phyloP scores from a whole-genome alignment of 148 eudicot genomes.

The Camellia japonica region DNA sequence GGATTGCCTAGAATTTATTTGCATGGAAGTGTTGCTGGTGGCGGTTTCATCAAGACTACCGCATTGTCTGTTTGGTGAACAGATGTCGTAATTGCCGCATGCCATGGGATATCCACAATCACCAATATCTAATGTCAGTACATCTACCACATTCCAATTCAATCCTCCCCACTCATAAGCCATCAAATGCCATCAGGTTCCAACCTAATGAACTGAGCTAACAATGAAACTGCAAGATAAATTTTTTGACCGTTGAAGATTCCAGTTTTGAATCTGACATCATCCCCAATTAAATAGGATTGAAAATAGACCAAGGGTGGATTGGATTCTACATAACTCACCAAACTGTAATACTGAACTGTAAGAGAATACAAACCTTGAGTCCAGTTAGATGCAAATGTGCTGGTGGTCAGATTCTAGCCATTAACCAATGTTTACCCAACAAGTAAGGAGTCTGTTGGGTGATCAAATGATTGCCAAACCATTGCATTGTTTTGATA shows the following conservation, averaged over 20 bases:
- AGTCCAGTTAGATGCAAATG: constrained; percentile 21
- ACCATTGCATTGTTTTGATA: constrained; percentile 1
- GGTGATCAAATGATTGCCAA: constrained; percentile 17
- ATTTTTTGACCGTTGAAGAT: constrained; percentile 8
- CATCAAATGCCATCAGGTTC: constrained; percentile 31
- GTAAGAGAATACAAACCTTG: constrained; percentile 8
- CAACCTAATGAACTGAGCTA: constrained; percentile 29
- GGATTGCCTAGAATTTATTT: constrained; percentile 16
- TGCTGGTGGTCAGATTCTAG: constrained; percentile 26
- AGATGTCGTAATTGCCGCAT: constrained; percentile 14
- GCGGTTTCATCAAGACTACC: constrained; percentile 22
- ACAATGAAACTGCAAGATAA: constrained; percentile 9
- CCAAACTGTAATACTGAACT: background rate
- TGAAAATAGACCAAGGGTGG: constrained; percentile 6
- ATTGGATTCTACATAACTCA: background rate
- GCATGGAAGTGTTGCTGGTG: constrained; percentile 14
- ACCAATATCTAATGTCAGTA: constrained; percentile 15
- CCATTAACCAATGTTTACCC: constrained; percentile 29
- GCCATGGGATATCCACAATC: constrained; percentile 25
- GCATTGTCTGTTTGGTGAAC: constrained; percentile 36
- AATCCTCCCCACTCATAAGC: constrained; percentile 21
- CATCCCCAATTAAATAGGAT: background rate
- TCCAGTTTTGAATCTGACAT: constrained; percentile 19
- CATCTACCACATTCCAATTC: constrained; percentile 24
- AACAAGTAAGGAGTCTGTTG: constrained; percentile 18